Conservation (phyloP, 371 early-diverging fungal species). For the Lichtheimia corymbifera region DNA sequence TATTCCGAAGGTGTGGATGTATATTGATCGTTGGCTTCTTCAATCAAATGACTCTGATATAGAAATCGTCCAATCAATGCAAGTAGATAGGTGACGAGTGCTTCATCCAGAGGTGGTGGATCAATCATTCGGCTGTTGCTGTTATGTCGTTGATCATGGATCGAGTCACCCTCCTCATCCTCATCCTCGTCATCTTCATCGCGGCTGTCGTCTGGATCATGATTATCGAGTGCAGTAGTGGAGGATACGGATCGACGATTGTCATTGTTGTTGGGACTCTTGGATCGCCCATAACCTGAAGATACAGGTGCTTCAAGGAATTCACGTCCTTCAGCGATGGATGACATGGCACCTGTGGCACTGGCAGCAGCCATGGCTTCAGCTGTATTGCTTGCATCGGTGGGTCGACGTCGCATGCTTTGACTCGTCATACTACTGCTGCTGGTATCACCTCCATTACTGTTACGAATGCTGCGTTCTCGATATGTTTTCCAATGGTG, state of each 20-base stretch:
- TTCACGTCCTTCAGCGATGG: conserved; percentile 9
- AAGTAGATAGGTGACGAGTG: conserved; percentile 65
- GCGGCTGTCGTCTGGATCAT: no score
- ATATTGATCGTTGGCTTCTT: conserved; percentile 24
- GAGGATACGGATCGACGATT: background rate
- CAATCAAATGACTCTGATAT: conserved; percentile 44
- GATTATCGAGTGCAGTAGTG: background rate
- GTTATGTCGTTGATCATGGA: background rate
- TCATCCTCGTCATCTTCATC: background rate
- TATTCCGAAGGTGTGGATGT: conserved; percentile 32
- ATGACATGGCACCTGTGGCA: conserved; percentile 17
- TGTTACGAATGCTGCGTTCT: conserved; percentile 15
- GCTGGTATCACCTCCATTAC: no score
- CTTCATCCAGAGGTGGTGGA: conserved; percentile 75
- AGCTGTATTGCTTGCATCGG: conserved; percentile 7
- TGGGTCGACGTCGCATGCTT: conserved; percentile 12
- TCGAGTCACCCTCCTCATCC: conserved; percentile 1
- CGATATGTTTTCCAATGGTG: conserved; percentile 69
- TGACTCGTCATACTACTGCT: conserved; percentile 9
- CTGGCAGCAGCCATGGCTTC: conserved; percentile 11
- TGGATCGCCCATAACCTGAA: background rate
- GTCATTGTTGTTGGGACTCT: background rate
- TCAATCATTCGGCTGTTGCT: conserved; percentile 29
- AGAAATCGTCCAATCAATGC: conserved; percentile 66
- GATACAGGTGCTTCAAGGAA: conserved; percentile 8